phyloP scores from a whole-genome alignment of 306 rosid species.

The Trifolium pratense region DNA sequence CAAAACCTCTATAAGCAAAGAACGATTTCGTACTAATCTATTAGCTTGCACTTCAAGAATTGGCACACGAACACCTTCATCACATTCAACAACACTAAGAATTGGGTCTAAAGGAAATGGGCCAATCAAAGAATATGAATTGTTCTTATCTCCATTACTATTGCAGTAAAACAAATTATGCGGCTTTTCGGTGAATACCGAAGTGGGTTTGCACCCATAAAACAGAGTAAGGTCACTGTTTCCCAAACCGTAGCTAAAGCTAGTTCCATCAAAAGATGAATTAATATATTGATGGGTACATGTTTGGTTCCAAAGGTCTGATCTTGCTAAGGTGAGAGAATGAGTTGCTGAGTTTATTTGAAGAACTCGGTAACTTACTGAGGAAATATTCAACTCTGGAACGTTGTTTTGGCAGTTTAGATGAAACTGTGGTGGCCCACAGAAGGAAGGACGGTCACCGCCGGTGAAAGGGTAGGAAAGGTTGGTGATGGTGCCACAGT shows the following conservation, averaged over 20 bases:
- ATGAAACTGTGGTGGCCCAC: conserved; percentile 60
- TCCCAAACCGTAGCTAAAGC: conserved; percentile 41
- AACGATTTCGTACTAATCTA: conserved; percentile 34
- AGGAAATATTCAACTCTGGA: conserved; percentile 45
- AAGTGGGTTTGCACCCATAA: conserved; percentile 44
- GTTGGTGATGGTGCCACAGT: conserved; percentile 55
- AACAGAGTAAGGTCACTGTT: conserved; percentile 53
- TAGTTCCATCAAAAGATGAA: conserved; percentile 38
- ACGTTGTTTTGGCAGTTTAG: conserved; percentile 44
- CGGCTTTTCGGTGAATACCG: background rate
- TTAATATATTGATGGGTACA: conserved; percentile 43
- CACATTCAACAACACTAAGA: conserved; percentile 37
- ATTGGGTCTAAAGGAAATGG: conserved; percentile 57
- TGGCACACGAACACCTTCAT: conserved; percentile 39
- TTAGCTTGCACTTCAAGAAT: conserved; percentile 44
- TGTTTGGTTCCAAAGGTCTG: conserved; percentile 66
- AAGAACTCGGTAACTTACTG: conserved; percentile 51
- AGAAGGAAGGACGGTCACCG: conserved; percentile 50
- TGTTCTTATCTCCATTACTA: conserved; percentile 3
- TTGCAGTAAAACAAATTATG: conserved; percentile 48
- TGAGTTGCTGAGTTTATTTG: conserved; percentile 32
- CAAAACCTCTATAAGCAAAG: conserved; percentile 54
- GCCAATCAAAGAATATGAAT: conserved; percentile 59
- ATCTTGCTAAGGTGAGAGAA: conserved; percentile 49
- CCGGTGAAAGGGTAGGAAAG: conserved; percentile 67